Evolutionary conservation across 2,329 filamentous ascomycete species (phyloP), one percentile per base, ranked within the genome.

Genomic region (Orbilia ellipsospora): DNA sequence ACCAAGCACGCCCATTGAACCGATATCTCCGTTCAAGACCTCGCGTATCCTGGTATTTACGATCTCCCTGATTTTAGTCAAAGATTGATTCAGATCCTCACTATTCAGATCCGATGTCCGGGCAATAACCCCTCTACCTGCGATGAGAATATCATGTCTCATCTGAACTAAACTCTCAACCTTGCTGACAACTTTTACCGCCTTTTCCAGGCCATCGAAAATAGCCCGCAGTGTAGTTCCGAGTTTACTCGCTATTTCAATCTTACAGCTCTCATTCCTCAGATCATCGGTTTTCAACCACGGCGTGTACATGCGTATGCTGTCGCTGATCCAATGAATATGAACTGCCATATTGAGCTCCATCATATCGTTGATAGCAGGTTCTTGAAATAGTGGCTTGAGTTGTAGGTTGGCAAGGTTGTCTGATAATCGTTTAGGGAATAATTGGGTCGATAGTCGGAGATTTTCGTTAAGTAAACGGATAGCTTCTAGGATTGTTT

Each of bases 221-320:
- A 85, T 18, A 83, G 81, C 23, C 82, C 82, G 56, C 82, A 80
- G 72, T 80, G 82, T 7, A 81, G 83, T 83, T 82, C 85, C 45
- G 79, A 78, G 52, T 81, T 81, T 26, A 83, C 76, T 60, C 84
- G 79, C 18, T 80, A 82, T 68, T 84, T 82, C 4, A 82, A 83
- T 16, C 85, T 68, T 45, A 51, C 61, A 66, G 44, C 51, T 57
- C 75, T 78, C 42, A 16, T 52, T 54, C n/a, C 64, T 75, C 45
- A 80, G 56, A 68, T 88, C 86, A 67, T 87, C 87, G 66, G 89
- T 84, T 54, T 88, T 86, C 18, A 89, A 86, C 85, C 88, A 90
- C 1, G 88, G 89, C 0, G 86, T 89, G 78, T 90, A 91, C 56
- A 87, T 87, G n/a, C 84, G 85, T 55, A 90, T 86, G 66, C 90